These are phyloP conservation scores for Narthecium ossifragum DNA, from an alignment of 106 monocot genomes.

Conservation along the genomic window DNA sequence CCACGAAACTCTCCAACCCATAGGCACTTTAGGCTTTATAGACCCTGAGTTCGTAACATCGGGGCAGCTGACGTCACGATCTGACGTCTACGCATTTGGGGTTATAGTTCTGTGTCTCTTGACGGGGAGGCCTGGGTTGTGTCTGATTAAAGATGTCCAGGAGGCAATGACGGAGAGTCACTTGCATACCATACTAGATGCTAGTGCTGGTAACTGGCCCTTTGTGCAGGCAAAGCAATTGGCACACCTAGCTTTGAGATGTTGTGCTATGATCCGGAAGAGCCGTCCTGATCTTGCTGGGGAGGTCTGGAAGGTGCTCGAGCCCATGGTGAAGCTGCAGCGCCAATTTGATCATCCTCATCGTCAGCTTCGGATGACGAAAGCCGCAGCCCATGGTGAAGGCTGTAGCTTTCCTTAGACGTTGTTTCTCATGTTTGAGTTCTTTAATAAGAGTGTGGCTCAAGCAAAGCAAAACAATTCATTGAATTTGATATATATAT, in stretches of 20 bases:
- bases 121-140: slow-evolving; percentile 19
- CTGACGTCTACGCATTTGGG: slow-evolving; percentile 31
- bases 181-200: slow-evolving; percentile 19
- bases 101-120: slow-evolving; percentile 22
- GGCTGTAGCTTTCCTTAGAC: too few relatives aligned
- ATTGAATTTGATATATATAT: too few relatives aligned
- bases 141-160: slow-evolving; percentile 11
- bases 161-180: slow-evolving; percentile 5
- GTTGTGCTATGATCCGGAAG: slow-evolving; percentile 14
- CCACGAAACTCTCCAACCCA: slow-evolving; percentile 5
- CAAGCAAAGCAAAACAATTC: too few relatives aligned
- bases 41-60: slow-evolving; percentile 15
- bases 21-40: slow-evolving; percentile 31
- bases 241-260: slow-evolving; percentile 18
- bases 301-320: slow-evolving; percentile 22
- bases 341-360: neutral
- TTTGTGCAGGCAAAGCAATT: slow-evolving; percentile 17
- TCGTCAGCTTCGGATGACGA: neutral
- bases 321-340: neutral
- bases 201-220: slow-evolving; percentile 34
- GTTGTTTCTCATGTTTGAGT: too few relatives aligned
- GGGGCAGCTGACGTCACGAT: slow-evolving; percentile 12
- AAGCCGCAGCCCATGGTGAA: neutral
- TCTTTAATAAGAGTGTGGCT: too few relatives aligned
- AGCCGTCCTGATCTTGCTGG: slow-evolving; percentile 15